Evolutionary conservation across 306 rosid species (phyloP).

Genomic region (Cicer pinnatifidum): DNA sequence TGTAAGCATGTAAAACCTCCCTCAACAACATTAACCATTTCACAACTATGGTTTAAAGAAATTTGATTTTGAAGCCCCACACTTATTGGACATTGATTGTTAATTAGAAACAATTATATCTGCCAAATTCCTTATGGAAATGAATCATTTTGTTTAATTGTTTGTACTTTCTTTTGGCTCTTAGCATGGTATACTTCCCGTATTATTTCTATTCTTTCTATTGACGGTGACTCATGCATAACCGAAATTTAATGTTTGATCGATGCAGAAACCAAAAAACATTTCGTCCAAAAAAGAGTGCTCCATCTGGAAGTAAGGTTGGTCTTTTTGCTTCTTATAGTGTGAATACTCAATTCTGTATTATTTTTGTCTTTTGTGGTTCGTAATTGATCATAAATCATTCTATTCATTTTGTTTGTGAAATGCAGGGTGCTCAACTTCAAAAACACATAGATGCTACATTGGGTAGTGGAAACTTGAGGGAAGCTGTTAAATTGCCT

Average conservation of each 20-base stretch:
- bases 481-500: constrained; percentile 86
- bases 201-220: constrained; percentile 1
- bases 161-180: not conserved
- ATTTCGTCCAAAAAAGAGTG: constrained; percentile 83
- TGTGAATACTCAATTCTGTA: constrained; percentile 16
- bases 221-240: not conserved
- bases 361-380: constrained; percentile 2
- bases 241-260: constrained; percentile 44
- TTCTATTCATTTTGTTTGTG: constrained; percentile 25
- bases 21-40: constrained; percentile 21
- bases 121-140: not conserved
- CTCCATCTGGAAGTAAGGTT: constrained; percentile 88
- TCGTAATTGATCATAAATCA: not conserved
- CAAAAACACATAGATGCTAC: constrained; percentile 86
- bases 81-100: not conserved
- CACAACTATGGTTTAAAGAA: not conserved
- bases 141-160: constrained; percentile 26
- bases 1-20: constrained; percentile 2
- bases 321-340: constrained; percentile 22
- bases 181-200: constrained; percentile 13
- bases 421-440: constrained; percentile 84
- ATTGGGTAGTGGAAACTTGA: constrained; percentile 86
- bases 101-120: not conserved
- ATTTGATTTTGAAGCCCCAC: not conserved
- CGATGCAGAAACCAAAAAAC: constrained; percentile 78